Base-by-base conservation (phyloP, 441 rosid genomes). In the Euphorbia corollata region DNA sequence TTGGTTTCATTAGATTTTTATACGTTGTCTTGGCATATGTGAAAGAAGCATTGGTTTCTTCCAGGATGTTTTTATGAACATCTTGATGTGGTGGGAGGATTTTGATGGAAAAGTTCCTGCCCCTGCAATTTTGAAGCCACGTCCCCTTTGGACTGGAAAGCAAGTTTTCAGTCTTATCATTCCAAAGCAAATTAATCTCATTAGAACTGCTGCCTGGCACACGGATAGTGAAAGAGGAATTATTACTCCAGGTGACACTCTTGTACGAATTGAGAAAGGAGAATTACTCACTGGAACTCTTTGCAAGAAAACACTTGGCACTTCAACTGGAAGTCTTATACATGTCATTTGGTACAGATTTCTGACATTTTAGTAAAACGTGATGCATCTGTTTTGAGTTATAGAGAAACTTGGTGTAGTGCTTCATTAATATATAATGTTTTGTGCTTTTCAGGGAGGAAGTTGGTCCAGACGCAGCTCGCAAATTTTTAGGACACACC, bases 31-130 rank as follows among this genome's bases (percentile, higher is more conserved):
- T 65, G n/a, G n/a, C 24, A 34, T 65, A 61, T 47, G 18, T 19
- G 19, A 18, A 65, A 12, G 32, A 59, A 77, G 13, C 47, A 38
- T 59, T 61, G 10, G 64, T 61, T 50, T 63, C 58, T 61, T 70
- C 64, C 85, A 95, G 99, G 98, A 95, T 80, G 99, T 95, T 34
- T 95, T 95, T 72, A 95, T 95, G 99, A 95, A 95, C 75, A 84
- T 77, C 53, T 85, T 92, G 82, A 95, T 95, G 98, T 95, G 99
- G 99, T 95, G 99, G 99, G 99, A 95, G 83, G 99, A 95, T 78
- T 95, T 95, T 64, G 99, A 95, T 66, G 99, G 99, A 74, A 92
- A 95, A 84, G 82, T 95, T 77, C 98, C 99, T 34, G 89, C 97
- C 47, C 99, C 99, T 48, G 82, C 98, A 70, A 82, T 94, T 82